These are phyloP conservation scores for Nemania sp. DNA, from an alignment of 2,329 filamentous ascomycete species.

Conservation along the genomic window DNA sequence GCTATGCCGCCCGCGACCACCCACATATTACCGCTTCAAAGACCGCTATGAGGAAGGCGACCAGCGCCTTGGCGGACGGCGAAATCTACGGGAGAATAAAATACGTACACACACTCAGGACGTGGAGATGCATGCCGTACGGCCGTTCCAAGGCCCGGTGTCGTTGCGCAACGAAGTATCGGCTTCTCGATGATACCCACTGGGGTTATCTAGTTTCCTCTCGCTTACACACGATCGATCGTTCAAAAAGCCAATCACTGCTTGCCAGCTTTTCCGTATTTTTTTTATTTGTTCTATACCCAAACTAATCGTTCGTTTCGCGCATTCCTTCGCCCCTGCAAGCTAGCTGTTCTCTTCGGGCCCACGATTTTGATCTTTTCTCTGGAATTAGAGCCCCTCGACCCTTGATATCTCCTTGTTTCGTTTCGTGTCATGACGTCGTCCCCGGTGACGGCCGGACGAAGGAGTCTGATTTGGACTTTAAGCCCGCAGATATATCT, in stretches of 20 bases:
- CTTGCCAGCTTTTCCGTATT: constrained; percentile 7
- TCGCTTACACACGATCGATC: constrained; percentile 3
- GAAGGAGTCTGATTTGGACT: too few relatives aligned
- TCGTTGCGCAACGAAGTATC: constrained; percentile 42
- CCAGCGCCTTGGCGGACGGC: constrained; percentile 71
- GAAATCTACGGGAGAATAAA: constrained; percentile 53
- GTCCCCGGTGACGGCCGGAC: too few relatives aligned
- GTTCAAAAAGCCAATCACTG: neutral
- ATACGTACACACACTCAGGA: constrained; percentile 56
- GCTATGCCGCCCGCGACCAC: constrained; percentile 78
- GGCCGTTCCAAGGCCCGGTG: constrained; percentile 58
- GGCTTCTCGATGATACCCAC: constrained; percentile 22
- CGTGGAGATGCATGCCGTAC: constrained; percentile 75
- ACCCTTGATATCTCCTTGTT: too few relatives aligned
- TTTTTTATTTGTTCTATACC: constrained; percentile 23
- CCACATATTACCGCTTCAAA: constrained; percentile 90
- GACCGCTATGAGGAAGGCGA: constrained; percentile 75
- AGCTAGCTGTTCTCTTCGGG: neutral
- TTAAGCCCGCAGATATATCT: too few relatives aligned
- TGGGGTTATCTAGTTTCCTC: neutral
- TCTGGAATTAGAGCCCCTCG: too few relatives aligned
- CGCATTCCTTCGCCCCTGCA: neutral
- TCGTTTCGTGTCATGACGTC: too few relatives aligned
- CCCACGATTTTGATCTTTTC: neutral
- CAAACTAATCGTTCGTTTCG: constrained; percentile 24